Base-by-base conservation (phyloP, 2,329 filamentous ascomycete genomes). In the Trichoderma citrinoviride region DNA sequence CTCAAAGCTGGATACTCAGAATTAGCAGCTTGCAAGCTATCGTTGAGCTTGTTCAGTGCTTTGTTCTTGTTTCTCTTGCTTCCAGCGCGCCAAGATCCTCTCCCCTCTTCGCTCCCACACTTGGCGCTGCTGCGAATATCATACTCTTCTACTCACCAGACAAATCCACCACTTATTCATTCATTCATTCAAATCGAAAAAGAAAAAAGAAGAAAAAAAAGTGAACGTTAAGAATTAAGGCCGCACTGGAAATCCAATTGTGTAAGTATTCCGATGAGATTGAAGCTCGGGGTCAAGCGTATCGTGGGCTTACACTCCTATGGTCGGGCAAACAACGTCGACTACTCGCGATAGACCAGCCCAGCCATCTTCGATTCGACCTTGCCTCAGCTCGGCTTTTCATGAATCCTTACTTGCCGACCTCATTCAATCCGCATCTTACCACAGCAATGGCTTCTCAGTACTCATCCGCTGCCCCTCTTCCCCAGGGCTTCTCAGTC, bases 401-500 rank as follows among this genome's bases (percentile, higher is more conserved):
- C 6, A 61, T 52, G 57, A 43, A 7, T 29, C 23, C 23, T 3
- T 10, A 23, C 33, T 33, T 3, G 7, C 43, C 57, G 37, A 52
- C 23, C 46, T 52, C 25, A 37, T 25, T 14, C 47, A 52, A 55
- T 5, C 52, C 37, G 27, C 12, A 25, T 21, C 41, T 25, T n/a
- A 40, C 25, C n/a, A 29, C 53, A 61, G 65, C 33, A 66, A 78
- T 78, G 76, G 66, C 73, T 54, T 64, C 65, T 61, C 66, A 46
- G 47, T 69, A 43, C 65, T 62, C 65, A 67, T 66, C 66, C 40
- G 61, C 66, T 6, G 69, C 71, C 57, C 66, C 66, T 62, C 70
- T 77, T 37, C 75, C 76, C 55, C 73, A 81, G 76, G 83, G 83
- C 64, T 87, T 87, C 75, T 86, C 85, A 66, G 80, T 88, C 73